These are phyloP conservation scores for Trametes pubescens DNA, from an alignment of 1,284 basidiomycete genomes.

Conservation along the genomic window DNA sequence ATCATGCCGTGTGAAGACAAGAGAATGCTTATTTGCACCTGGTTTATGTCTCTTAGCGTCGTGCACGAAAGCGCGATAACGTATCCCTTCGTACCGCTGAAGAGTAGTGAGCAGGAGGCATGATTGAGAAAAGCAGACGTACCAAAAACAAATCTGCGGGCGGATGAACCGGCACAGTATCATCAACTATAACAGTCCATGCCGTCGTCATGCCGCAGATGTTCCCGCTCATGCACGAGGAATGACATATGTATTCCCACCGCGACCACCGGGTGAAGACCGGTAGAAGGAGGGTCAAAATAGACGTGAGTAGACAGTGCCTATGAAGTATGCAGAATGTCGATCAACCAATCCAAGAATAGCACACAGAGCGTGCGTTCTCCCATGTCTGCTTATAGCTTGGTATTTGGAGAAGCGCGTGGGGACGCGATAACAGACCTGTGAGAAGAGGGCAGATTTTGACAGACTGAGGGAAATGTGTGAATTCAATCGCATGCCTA, in stretches of 20 bases:
- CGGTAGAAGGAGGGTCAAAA: not conserved
- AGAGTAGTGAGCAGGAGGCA: not conserved
- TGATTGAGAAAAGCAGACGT: not conserved
- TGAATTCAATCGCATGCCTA: not conserved
- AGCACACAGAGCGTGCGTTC: not conserved
- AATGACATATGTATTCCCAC: slow-evolving; percentile 1
- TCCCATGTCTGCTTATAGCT: slow-evolving; percentile 6
- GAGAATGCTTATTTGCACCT: not conserved
- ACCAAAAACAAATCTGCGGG: not conserved
- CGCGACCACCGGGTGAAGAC: slow-evolving; percentile 3
- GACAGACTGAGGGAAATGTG: not conserved
- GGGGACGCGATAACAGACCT: not conserved
- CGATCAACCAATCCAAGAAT: not conserved
- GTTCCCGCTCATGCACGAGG: not conserved
- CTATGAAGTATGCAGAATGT: not conserved
- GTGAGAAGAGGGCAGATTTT: not conserved
- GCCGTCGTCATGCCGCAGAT: slow-evolving; percentile 10
- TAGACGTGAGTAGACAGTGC: slow-evolving; percentile 11
- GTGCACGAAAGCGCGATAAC: not conserved
- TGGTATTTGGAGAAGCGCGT: not conserved
- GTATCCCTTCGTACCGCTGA: not conserved
- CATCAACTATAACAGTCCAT: not conserved
- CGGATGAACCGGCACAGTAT: too few species aligned
- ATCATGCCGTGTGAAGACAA: not conserved
- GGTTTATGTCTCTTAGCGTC: not conserved